These are phyloP conservation scores for Blastobotrys persicus DNA, from an alignment of 1,139 yeast species.

Conservation along the genomic window DNA sequence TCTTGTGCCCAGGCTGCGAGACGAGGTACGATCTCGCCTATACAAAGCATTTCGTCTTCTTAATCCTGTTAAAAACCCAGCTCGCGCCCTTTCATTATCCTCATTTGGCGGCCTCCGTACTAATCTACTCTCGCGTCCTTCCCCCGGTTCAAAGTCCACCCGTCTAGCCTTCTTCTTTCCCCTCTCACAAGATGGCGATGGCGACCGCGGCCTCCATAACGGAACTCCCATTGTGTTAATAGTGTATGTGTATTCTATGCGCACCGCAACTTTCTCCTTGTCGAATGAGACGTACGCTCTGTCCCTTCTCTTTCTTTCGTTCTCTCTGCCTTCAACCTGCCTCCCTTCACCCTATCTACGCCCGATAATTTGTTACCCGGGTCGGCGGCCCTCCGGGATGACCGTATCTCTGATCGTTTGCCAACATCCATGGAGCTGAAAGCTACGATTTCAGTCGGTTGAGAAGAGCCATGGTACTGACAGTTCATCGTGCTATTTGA, in stretches of 20 bases:
- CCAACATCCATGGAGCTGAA: no score
- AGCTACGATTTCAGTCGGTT: no score
- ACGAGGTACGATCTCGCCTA: neutral
- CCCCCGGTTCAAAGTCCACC: neutral
- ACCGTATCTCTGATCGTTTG: no score
- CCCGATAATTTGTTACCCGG: no score
- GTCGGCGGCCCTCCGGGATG: neutral
- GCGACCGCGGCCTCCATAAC: constrained; percentile 25
- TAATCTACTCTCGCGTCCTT: constrained; percentile 5
- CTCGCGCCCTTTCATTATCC: neutral
- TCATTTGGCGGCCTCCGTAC: neutral
- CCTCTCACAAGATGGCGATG: constrained; percentile 10
- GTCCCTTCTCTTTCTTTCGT: neutral
- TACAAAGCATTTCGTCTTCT: constrained; percentile 1
- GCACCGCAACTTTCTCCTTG: no score
- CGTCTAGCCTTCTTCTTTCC: neutral
- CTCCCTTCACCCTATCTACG: no score
- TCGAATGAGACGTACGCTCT: no score
- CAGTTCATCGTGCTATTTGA: no score
- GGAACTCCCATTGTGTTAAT: constrained; percentile 26
- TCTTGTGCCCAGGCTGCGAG: constrained; percentile 4
- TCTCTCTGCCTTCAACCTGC: no score
- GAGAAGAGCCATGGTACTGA: no score
- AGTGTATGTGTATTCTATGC: neutral
- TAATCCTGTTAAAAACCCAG: neutral